These are phyloP conservation scores for Colletotrichum musae DNA, from an alignment of 2,329 filamentous ascomycete species.

Conservation along the genomic window DNA sequence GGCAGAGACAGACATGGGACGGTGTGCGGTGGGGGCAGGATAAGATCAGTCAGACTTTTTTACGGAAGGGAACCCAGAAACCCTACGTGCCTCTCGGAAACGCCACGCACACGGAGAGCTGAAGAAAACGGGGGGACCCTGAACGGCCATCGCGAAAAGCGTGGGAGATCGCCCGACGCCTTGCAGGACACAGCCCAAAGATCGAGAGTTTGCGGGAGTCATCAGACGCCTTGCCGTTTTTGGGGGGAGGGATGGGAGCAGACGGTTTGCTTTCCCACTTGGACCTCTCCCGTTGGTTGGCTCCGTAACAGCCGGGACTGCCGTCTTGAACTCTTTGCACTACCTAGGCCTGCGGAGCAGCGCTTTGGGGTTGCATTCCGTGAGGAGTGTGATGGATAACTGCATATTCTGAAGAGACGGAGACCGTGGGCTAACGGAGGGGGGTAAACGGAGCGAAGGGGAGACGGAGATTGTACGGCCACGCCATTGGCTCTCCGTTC, in stretches of 20 bases:
- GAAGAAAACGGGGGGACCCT: slow-evolving; percentile 35
- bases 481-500: no score
- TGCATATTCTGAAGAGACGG: no score
- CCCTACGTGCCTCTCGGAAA: no score
- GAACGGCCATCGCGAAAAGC: slow-evolving; percentile 11
- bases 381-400: no score
- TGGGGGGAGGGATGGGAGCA: not conserved
- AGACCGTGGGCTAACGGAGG: no score
- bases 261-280: not conserved
- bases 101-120: not conserved
- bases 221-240: slow-evolving; percentile 28
- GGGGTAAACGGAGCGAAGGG: no score
- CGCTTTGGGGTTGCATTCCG: no score
- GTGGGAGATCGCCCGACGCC: slow-evolving; percentile 15
- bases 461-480: no score
- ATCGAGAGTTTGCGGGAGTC: slow-evolving; percentile 39
- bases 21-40: no score
- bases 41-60: not conserved
- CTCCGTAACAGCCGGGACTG: slow-evolving; percentile 29
- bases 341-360: not conserved
- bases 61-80: not conserved
- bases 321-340: slow-evolving; percentile 1
- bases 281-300: slow-evolving; percentile 12
- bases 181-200: slow-evolving; percentile 11
- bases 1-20: slow-evolving; percentile 13